Conservation (phyloP, 495 filamentous ascomycete genomes). For the Penicillium malachiteum region DNA sequence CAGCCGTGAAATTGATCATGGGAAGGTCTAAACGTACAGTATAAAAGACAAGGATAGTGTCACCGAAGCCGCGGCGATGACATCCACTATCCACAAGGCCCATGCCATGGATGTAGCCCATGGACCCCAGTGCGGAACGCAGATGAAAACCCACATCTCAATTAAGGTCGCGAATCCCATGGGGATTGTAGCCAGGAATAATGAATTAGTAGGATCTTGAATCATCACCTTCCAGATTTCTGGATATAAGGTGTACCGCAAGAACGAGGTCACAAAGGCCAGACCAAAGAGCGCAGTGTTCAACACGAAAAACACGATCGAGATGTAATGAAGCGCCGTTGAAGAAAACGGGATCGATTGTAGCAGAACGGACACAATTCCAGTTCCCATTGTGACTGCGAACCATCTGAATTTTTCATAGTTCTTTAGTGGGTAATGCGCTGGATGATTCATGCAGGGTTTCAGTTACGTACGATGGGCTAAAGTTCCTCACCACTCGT, state of each 20-base stretch:
- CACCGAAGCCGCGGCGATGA: constrained; percentile 32
- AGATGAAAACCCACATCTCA: constrained; percentile 45
- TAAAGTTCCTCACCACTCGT: constrained; percentile 47
- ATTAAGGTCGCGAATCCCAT: constrained; percentile 54
- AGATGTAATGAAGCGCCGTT: constrained; percentile 37
- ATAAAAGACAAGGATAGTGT: constrained; percentile 44
- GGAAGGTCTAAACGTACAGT: constrained; percentile 28
- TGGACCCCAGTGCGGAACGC: constrained; percentile 43
- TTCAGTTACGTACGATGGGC: constrained; percentile 39
- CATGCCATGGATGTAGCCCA: constrained; percentile 37
- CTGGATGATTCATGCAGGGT: not conserved
- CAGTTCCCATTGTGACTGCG: constrained; percentile 50
- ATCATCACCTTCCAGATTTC: constrained; percentile 48
- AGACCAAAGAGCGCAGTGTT: constrained; percentile 43
- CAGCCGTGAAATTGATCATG: not conserved
- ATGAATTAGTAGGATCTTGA: constrained; percentile 42
- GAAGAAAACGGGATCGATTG: constrained; percentile 39
- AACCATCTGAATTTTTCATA: constrained; percentile 35
- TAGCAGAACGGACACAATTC: constrained; percentile 47
- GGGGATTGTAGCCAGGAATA: constrained; percentile 48
- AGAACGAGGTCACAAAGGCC: constrained; percentile 35
- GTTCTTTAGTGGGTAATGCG: constrained; percentile 1
- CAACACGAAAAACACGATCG: constrained; percentile 43
- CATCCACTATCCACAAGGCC: constrained; percentile 49
- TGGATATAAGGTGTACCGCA: constrained; percentile 49